Conservation (phyloP, 2,329 filamentous ascomycete genomes). For the Calycina herbarum region DNA sequence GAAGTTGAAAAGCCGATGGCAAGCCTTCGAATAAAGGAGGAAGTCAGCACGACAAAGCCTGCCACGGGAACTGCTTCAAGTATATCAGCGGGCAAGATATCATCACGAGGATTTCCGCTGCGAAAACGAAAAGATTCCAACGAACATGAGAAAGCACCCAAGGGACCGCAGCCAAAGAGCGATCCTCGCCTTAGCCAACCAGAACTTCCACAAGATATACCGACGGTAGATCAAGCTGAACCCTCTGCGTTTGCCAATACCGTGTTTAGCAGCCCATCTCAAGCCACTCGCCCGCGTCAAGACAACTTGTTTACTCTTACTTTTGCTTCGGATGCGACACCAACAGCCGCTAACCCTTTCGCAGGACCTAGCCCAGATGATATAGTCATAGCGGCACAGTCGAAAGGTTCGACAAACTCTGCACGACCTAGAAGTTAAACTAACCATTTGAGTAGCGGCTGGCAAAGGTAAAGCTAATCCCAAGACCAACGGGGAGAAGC, state of each 20-base stretch:
- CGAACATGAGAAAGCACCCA: slow-evolving; percentile 33
- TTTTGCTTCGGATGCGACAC: slow-evolving; percentile 38
- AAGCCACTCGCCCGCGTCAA: slow-evolving; percentile 19
- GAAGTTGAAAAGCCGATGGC: slow-evolving; percentile 34
- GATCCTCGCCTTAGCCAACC: slow-evolving; percentile 13
- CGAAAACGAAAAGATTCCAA: slow-evolving; percentile 38
- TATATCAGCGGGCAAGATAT: slow-evolving; percentile 13
- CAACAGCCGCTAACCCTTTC: slow-evolving; percentile 63
- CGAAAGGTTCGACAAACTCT: slow-evolving; percentile 69
- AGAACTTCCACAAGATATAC: slow-evolving; percentile 20
- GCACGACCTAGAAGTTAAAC: slow-evolving; percentile 33
- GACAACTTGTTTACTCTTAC: slow-evolving; percentile 41
- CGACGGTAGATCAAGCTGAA: slow-evolving; percentile 32
- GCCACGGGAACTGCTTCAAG: neutral
- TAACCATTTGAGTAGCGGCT: slow-evolving; percentile 45
- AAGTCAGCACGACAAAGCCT: neutral
- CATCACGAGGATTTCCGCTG: slow-evolving; percentile 31
- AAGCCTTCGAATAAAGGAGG: slow-evolving; percentile 21
- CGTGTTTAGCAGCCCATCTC: slow-evolving; percentile 43
- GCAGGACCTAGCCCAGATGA: slow-evolving; percentile 89
- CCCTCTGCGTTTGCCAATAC: slow-evolving; percentile 43
- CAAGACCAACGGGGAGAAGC: slow-evolving; percentile 44
- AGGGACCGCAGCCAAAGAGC: slow-evolving; percentile 17
- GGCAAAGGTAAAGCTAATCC: slow-evolving; percentile 41
- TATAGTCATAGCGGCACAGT: slow-evolving; percentile 81